Evolutionary conservation across 2,329 filamentous ascomycete genomes (phyloP).

Genomic region (Fusarium kyushuense): DNA sequence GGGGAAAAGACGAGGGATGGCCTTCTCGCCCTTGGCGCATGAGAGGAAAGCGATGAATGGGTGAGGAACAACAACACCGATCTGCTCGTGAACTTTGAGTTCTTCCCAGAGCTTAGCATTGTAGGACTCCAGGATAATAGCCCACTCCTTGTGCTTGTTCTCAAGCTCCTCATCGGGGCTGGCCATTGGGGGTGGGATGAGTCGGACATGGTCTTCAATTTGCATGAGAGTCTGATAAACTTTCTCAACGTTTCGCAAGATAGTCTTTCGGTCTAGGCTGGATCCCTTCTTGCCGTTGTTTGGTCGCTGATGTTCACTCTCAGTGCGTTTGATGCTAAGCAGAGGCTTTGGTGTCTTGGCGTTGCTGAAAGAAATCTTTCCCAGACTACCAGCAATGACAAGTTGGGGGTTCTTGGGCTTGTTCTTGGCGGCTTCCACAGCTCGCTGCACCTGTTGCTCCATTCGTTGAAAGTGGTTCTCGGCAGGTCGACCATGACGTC

Average conservation of each 20-base stretch:
- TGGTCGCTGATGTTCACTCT: slow-evolving; percentile 71
- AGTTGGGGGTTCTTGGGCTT: slow-evolving; percentile 98
- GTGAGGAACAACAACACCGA: slow-evolving; percentile 80
- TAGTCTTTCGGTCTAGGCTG: slow-evolving; percentile 83
- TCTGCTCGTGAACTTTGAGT: slow-evolving; percentile 93
- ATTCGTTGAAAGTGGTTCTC: slow-evolving; percentile 99
- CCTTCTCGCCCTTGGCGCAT: slow-evolving; percentile 95
- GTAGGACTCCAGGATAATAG: slow-evolving; percentile 67
- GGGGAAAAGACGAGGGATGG: slow-evolving; percentile 92
- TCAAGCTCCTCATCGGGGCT: slow-evolving; percentile 75
- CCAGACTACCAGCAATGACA: slow-evolving; percentile 93
- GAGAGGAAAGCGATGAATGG: slow-evolving; percentile 97
- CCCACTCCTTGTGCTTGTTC: slow-evolving; percentile 82
- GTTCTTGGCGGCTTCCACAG: slow-evolving; percentile 96
- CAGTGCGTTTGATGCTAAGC: slow-evolving; percentile 92
- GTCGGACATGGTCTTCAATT: slow-evolving; percentile 91
- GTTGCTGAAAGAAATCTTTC: slow-evolving; percentile 99
- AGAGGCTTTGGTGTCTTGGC: slow-evolving; percentile 96
- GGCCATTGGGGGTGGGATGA: slow-evolving; percentile 73
- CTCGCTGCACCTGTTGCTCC: slow-evolving; percentile 98
- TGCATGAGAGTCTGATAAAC: slow-evolving; percentile 91
- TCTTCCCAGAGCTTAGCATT: slow-evolving; percentile 86
- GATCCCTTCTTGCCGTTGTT: slow-evolving; percentile 60
- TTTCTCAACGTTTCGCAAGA: slow-evolving; percentile 87
- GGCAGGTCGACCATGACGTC: slow-evolving; percentile 82